These are phyloP conservation scores for Fusarium burgessii DNA, from an alignment of 2,329 filamentous ascomycete species.

Conservation along the genomic window DNA sequence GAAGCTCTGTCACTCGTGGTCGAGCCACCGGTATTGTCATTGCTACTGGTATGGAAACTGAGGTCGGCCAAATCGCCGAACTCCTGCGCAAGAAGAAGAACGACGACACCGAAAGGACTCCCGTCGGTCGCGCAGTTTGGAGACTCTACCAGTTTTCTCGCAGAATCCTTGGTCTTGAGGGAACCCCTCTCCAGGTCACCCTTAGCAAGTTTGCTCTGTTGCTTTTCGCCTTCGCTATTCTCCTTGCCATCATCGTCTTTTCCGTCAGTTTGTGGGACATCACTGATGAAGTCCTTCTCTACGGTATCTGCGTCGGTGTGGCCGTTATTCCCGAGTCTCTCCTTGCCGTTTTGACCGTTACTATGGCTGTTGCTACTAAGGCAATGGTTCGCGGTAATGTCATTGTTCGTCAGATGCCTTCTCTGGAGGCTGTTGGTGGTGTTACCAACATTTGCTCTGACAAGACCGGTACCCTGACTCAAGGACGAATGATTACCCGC, in stretches of 20 bases:
- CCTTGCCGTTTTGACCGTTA: slow-evolving; percentile 77
- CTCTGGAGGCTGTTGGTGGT: slow-evolving; percentile 74
- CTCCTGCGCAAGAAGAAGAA: slow-evolving; percentile 70
- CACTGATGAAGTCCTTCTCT: slow-evolving; percentile 68
- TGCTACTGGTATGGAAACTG: slow-evolving; percentile 78
- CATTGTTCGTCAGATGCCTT: slow-evolving; percentile 73
- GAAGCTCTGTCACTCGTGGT: slow-evolving; percentile 78
- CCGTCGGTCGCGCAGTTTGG: slow-evolving; percentile 59
- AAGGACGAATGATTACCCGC: slow-evolving; percentile 74
- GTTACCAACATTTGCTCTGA: slow-evolving; percentile 79
- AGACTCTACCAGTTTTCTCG: slow-evolving; percentile 58
- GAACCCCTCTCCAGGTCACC: slow-evolving; percentile 87
- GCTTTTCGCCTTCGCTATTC: slow-evolving; percentile 78
- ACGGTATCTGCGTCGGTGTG: slow-evolving; percentile 71
- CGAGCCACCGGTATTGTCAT: slow-evolving; percentile 76
- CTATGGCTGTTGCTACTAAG: slow-evolving; percentile 75
- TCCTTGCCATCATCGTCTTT: slow-evolving; percentile 72
- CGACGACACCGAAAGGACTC: slow-evolving; percentile 55
- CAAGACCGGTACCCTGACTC: slow-evolving; percentile 76
- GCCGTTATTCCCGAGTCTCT: slow-evolving; percentile 75
- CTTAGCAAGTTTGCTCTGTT: slow-evolving; percentile 86
- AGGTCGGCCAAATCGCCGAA: slow-evolving; percentile 81
- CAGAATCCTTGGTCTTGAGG: slow-evolving; percentile 73
- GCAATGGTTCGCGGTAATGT: slow-evolving; percentile 74
- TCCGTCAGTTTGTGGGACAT: slow-evolving; percentile 66